Evolutionary conservation across 257 asterid species (phyloP).

Genomic region (Linderniella brevidens): DNA sequence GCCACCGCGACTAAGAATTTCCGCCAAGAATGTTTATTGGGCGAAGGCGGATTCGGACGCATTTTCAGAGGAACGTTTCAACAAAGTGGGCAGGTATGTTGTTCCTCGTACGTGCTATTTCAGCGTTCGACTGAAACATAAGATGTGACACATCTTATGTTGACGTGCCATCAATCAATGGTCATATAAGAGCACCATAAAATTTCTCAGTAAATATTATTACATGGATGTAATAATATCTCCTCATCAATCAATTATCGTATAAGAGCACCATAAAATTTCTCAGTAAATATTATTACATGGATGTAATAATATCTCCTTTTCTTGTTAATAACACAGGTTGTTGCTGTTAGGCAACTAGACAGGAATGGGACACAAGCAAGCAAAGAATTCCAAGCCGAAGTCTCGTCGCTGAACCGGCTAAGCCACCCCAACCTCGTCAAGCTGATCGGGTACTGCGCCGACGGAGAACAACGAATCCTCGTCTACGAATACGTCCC

Average conservation of each 20-base stretch:
- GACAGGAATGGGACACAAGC: conserved; percentile 69
- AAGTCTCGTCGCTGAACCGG: conserved; percentile 46
- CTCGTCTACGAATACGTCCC: conserved; percentile 78
- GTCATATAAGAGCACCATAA: too few relatives aligned
- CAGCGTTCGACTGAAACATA: too few relatives aligned
- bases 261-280: too few relatives aligned
- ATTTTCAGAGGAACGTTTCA: conserved; percentile 37
- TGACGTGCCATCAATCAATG: too few relatives aligned
- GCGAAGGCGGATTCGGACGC: conserved; percentile 53
- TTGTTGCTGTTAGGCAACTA: conserved; percentile 66
- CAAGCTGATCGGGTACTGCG: conserved; percentile 71
- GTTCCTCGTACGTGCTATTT: too few relatives aligned
- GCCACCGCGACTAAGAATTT: conserved; percentile 62
- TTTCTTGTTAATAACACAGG: conserved; percentile 13
- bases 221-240: not conserved
- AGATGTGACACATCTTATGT: too few relatives aligned
- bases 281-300: too few relatives aligned
- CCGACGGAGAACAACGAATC: conserved; percentile 94
- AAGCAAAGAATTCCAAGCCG: conserved; percentile 54
- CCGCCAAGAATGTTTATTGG: conserved; percentile 33
- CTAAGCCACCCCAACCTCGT: conserved; percentile 66
- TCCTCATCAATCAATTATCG: too few relatives aligned
- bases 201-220: too few relatives aligned
- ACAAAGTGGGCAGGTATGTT: conserved; percentile 29
- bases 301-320: not conserved